Conservation (phyloP, 768 basidiomycete genomes). For the Lactifluus hygrophoroides region DNA sequence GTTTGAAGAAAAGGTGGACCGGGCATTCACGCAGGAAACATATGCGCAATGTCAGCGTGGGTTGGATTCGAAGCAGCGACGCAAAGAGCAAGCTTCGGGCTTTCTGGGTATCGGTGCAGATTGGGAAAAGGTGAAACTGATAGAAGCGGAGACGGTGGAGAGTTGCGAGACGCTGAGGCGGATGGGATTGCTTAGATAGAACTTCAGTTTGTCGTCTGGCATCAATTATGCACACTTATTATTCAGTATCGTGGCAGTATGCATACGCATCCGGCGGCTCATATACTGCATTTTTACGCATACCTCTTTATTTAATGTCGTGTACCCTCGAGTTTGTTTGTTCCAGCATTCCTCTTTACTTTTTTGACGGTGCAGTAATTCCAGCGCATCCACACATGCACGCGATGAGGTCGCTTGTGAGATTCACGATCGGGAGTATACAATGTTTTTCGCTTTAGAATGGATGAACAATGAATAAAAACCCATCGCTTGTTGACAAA, state of each 20-base stretch:
- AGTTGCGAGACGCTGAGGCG: conserved; percentile 72
- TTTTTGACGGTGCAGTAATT: not conserved
- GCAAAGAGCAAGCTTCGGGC: conserved; percentile 71
- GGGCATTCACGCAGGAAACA: conserved; percentile 59
- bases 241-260: not conserved
- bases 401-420: not conserved
- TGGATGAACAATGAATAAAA: not conserved
- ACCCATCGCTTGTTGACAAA: not conserved
- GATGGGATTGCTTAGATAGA: conserved; percentile 45
- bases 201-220: not conserved
- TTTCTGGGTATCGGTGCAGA: conserved; percentile 89
- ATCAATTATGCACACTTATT: conserved; percentile 7
- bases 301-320: conserved; percentile 3
- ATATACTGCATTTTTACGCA: not conserved
- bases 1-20: conserved; percentile 77
- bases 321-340: not conserved
- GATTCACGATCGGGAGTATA: not conserved
- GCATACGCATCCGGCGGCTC: not conserved
- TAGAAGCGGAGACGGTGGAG: conserved; percentile 60
- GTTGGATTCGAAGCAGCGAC: conserved; percentile 55
- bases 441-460: not conserved
- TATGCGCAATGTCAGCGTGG: conserved; percentile 66
- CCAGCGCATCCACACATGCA: not conserved
- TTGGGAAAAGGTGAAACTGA: conserved; percentile 76
- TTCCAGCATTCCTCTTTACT: not conserved